Evolutionary conservation across 2,329 filamentous ascomycete species (phyloP), one percentile per base, ranked within the genome.

Genomic region (Claviceps citrina): DNA sequence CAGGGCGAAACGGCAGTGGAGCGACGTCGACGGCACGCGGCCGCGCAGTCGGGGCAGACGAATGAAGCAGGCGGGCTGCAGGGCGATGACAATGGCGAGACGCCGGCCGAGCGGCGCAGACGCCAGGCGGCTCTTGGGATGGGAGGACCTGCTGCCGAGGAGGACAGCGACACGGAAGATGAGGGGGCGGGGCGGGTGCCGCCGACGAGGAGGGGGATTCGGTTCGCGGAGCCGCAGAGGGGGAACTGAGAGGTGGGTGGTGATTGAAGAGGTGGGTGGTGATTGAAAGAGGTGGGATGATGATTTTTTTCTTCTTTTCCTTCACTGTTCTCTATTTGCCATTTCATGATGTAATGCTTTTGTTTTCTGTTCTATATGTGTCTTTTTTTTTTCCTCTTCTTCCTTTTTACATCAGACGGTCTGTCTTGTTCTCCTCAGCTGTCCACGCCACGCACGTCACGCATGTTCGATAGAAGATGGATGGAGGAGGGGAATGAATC

Each of bases 81-180:
- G n/a, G n/a, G 26, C 16, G 52, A 53, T 3, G 51, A 56, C 4
- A 65, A 64, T 26, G 66, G 62, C 26, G 83, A 87, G 59, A 86
- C 81, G 0, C 78, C 81, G 0, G 83, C 82, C 0, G 84, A 89
- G 57, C 68, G 79, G 42, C 70, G 81, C 31, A 67, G 84, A 39
- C 72, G 84, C 49, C 76, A 85, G 50, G 81, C 81, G 1, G 84
- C 83, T 1, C 62, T 89, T 2, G 81, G 82, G 8, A 65, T 81
- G 44, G 60, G 62, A 13, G 53, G 57, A 7, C 57, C 55, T 2
- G 60, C 55, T 0, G 64, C 63, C 15, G 67, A 64, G 34, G 66
- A 67, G 41, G 65, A 66, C 40, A 72, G 66, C 41, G 68, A 78
- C 26, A 60, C 53, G 22, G 60, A 62, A 19, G 76, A 78, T 19